Base-by-base conservation (phyloP, 768 basidiomycete genomes). In the Hygrophorus pudorinus region DNA sequence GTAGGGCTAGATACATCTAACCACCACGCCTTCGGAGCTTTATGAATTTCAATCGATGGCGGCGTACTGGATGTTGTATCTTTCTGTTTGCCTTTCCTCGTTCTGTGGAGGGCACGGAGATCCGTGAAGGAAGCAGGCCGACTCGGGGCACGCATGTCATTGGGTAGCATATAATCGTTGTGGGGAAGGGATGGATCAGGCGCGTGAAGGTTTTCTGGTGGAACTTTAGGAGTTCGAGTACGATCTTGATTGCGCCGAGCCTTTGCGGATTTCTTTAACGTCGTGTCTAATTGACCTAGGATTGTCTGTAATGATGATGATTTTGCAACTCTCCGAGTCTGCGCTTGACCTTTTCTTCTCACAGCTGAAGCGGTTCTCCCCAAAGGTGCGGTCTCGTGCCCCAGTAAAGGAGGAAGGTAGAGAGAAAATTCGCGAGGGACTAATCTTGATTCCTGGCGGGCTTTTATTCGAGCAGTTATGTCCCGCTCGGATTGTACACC, bases 1-100 rank as follows among this genome's bases (percentile, higher is more conserved):
- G 79, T 81, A 1, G 92, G 91, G 50, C 81, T 88, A 21, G 87
- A 72, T 1, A 94, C 79, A 55, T 97, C 91, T 34, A 97, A 61
- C 75, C 89, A 97, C 92, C 92, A 96, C 4, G 83, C 80, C 48
- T 74, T 74, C 18, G 66, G 70, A 52, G 59, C 58, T 6, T 54
- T 18, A 35, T 31, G 48, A n/a, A 44, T 7, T 41, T 32, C 18
- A 35, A 16, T 18, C 11, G 21, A 18, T 27, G 32, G 10, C 44
- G 31, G 10, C 20, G 29, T 12, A 34, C 20, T 13, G n/a, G 43
- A 18, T 11, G 17, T 31, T 21, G 47, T 16, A 17, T 59, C 60
- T 45, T 61, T 68, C 10, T 64, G 58, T 52, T 80, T 81, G 16
- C 74, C 77, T 54, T 80, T 77, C 51, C 54, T 60, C 2, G 48